Evolutionary conservation across 495 filamentous ascomycete species (phyloP), one percentile per base, ranked within the genome.

Genomic region (Podospora appendiculata): DNA sequence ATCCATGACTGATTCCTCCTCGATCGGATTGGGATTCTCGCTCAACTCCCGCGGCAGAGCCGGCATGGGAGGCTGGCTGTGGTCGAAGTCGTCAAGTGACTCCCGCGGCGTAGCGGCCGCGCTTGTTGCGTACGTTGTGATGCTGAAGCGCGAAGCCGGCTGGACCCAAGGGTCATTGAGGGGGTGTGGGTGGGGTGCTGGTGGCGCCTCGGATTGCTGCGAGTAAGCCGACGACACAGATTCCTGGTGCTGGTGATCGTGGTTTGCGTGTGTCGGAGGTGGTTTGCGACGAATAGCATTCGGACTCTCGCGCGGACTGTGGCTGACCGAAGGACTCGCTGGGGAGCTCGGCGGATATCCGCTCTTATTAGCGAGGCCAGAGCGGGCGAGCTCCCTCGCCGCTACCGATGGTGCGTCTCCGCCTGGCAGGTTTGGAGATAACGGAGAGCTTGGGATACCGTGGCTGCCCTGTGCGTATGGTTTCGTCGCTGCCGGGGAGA

Each of bases 101-200:
- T 77, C 76, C 9, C 75, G 74, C 14, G 82, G 82, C 34, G 84
- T 82, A 41, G 73, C 75, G 13, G 73, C 73, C 34, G 70, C 73
- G 14, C 74, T 75, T 3, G 80, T 74, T n/a, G 81, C 79, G 61
- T 85, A 85, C 3, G 87, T 89, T 13, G 85, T 85, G 44, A 82
- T 70, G 64, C 84, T 89, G 70, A 88, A 89, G 40, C 85, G 86
- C 49, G 86, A 90, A 0, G 65, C 61, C 8, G 82, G 85, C 46
- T 84, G 74, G 13, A 66, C 58, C 65, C 66, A 73, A 12, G 60
- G 57, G 7, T 70, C 66, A 46, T 56, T 51, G 25, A 25, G 2
- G 2, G 5, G 2, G 25, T 25, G 25, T 5, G 25, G 25, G 5
- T 34, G 60, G 34, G 14, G 56, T 41, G 39, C 52, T 41, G 12